Percentiles rank a stretch among this genome's conserved stretches.
Conservation (phyloP, 2,329 filamentous ascomycete species). For the Fusarium anthophilum region DNA sequence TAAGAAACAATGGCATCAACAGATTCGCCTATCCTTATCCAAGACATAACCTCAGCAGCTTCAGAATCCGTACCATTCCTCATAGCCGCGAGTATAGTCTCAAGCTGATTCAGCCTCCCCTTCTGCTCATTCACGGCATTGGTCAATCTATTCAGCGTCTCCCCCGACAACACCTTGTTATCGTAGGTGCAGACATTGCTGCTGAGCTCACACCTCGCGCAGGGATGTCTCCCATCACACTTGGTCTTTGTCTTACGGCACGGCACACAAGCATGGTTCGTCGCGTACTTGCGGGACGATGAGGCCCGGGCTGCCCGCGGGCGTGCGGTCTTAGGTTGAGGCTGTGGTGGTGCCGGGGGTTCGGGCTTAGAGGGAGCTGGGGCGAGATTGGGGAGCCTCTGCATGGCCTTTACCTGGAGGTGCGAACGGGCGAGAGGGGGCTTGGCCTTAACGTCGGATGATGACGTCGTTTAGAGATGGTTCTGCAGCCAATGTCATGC, state of each 20-base stretch:
- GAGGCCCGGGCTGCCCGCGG: neutral
- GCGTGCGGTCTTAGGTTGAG: neutral
- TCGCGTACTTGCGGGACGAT: slow-evolving; percentile 5
- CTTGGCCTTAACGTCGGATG: neutral
- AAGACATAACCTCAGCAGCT: slow-evolving; percentile 21
- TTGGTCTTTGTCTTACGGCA: slow-evolving; percentile 23
- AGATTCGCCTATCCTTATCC: slow-evolving; percentile 16
- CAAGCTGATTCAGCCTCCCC: slow-evolving; percentile 8
- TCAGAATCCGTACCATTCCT: neutral
- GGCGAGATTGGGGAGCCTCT: slow-evolving; percentile 11
- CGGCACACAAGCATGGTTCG: slow-evolving; percentile 1
- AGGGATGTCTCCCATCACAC: slow-evolving; percentile 20
- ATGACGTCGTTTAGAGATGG: slow-evolving; percentile 21
- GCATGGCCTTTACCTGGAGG: neutral
- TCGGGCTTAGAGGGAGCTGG: slow-evolving; percentile 1
- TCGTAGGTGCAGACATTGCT: slow-evolving; percentile 12
- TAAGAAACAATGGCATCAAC: slow-evolving; percentile 19
- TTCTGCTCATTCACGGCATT: slow-evolving; percentile 19
- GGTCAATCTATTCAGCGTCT: slow-evolving; percentile 13
- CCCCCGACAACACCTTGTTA: slow-evolving; percentile 5
- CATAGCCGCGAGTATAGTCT: slow-evolving; percentile 20
- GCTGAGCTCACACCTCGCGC: neutral
- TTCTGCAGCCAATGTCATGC: neutral
- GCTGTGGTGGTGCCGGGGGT: neutral
- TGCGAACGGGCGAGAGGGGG: neutral